These are phyloP conservation scores for Yarrowia sp. DNA, from an alignment of 805 yeast genomes.

Conservation along the genomic window DNA sequence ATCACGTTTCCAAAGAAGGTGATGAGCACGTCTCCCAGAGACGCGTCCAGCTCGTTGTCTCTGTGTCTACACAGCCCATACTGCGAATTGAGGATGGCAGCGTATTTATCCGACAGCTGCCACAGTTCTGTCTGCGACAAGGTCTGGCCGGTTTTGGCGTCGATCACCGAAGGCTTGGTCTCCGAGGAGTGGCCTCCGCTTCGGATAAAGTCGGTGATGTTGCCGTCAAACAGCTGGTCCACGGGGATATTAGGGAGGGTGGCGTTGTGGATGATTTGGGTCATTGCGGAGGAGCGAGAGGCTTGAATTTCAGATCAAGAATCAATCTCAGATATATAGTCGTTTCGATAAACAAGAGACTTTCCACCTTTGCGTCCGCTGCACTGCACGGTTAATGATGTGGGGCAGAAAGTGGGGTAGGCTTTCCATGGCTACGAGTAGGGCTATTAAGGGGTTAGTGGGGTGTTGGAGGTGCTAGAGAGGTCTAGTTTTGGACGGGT, in stretches of 20 bases:
- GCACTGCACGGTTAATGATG: conserved; percentile 25
- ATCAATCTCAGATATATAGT: too few species aligned
- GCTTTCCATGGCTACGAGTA: background rate
- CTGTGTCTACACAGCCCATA: conserved; percentile 26
- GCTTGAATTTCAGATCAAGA: too few species aligned
- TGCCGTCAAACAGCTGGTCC: conserved; percentile 21
- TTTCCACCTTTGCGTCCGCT: background rate
- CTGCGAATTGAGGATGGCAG: conserved; percentile 2
- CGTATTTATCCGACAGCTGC: conserved; percentile 11
- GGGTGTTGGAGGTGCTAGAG: background rate
- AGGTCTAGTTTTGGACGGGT: too few species aligned
- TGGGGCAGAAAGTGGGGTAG: conserved; percentile 29
- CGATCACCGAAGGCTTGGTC: conserved; percentile 13
- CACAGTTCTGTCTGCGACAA: conserved; percentile 20
- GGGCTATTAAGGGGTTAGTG: background rate
- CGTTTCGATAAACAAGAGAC: background rate
- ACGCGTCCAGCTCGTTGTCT: conserved; percentile 13
- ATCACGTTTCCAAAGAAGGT: conserved; percentile 33
- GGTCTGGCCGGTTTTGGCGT: conserved; percentile 9
- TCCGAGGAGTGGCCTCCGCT: conserved; percentile 26
- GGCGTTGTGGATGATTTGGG: conserved; percentile 34
- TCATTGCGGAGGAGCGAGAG: background rate
- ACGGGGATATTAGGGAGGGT: conserved; percentile 6
- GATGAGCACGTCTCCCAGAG: conserved; percentile 27
- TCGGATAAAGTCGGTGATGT: conserved; percentile 32